Evolutionary conservation across 164 flowering plant genomes (phyloP).

Genomic region (Liquidambar formosana): DNA sequence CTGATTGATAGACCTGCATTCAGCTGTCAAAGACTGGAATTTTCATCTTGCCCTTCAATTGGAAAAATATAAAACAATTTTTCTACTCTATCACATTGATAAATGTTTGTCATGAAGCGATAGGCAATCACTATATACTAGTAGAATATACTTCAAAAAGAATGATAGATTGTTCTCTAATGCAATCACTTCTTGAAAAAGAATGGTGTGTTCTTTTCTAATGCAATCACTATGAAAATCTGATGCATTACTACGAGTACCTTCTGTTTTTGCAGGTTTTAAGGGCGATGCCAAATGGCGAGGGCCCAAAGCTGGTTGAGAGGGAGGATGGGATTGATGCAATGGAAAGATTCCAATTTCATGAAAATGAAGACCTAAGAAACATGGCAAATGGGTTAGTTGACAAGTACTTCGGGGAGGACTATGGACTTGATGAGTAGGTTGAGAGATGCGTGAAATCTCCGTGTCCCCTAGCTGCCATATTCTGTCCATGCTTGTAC

Average conservation of each 20-base stretch:
- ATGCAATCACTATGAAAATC: background rate
- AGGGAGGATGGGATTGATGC: conserved; percentile 94
- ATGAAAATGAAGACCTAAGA: conserved; percentile 88
- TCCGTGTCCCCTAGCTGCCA: no score
- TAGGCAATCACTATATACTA: no score
- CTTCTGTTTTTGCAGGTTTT: conserved; percentile 49
- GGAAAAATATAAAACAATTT: background rate
- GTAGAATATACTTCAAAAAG: no score
- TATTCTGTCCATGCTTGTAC: no score
- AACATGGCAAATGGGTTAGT: conserved; percentile 90
- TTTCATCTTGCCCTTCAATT: background rate
- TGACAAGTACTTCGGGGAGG: conserved; percentile 89
- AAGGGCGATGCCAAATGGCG: conserved; percentile 90
- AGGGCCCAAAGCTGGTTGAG: conserved; percentile 90
- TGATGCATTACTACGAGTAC: background rate
- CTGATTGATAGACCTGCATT: no score
- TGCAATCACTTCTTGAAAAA: no score
- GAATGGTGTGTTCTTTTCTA: no score
- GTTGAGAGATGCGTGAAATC: background rate
- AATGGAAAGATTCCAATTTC: conserved; percentile 96
- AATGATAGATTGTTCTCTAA: no score
- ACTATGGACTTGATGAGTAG: conserved; percentile 75
- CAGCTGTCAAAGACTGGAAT: background rate
- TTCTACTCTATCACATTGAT: no score
- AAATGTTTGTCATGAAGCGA: no score